phyloP scores from a whole-genome alignment of 208 protist genomes.

The Zelonia costaricensis region DNA sequence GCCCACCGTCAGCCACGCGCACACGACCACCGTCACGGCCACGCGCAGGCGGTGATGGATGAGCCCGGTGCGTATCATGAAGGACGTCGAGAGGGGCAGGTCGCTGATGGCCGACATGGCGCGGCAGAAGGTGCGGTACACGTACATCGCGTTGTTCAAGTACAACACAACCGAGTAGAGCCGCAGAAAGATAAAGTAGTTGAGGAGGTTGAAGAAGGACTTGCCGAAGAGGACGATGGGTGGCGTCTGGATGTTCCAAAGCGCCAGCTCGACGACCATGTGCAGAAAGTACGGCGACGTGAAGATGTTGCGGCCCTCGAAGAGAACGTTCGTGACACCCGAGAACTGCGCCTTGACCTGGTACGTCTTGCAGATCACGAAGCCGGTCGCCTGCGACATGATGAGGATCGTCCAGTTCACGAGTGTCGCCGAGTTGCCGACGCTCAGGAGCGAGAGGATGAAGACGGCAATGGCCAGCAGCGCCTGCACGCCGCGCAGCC shows the following conservation, averaged over 20 bases:
- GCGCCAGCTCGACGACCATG: conserved; percentile 55
- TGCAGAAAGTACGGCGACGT: conserved; percentile 72
- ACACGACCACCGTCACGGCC: conserved; percentile 22
- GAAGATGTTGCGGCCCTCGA: conserved; percentile 56
- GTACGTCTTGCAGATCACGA: conserved; percentile 68
- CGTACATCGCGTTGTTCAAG: conserved; percentile 66
- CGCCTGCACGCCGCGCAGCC: conserved; percentile 71
- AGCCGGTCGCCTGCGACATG: conserved; percentile 36
- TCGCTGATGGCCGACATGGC: conserved; percentile 59
- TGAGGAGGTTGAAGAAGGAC: conserved; percentile 53
- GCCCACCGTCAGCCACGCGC: conserved; percentile 49
- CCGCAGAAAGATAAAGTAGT: conserved; percentile 75
- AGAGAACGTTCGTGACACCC: conserved; percentile 65
- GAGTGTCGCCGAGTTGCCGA: conserved; percentile 25
- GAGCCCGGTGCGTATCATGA: conserved; percentile 67
- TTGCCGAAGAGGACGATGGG: conserved; percentile 48
- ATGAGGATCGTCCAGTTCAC: conserved; percentile 72
- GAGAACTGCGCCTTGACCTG: conserved; percentile 65
- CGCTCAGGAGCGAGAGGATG: conserved; percentile 47
- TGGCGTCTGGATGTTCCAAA: conserved; percentile 79
- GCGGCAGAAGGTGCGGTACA: conserved; percentile 69
- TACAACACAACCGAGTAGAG: conserved; percentile 74
- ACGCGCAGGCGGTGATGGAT: conserved; percentile 40
- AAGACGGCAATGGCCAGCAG: conserved; percentile 62
- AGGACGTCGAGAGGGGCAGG: conserved; percentile 54